Percentiles rank a stretch among this genome's conserved stretches.
These are phyloP conservation scores for Closterium sp. DNA, from an alignment of 139 green algal genomes.

Conservation along the genomic window DNA sequence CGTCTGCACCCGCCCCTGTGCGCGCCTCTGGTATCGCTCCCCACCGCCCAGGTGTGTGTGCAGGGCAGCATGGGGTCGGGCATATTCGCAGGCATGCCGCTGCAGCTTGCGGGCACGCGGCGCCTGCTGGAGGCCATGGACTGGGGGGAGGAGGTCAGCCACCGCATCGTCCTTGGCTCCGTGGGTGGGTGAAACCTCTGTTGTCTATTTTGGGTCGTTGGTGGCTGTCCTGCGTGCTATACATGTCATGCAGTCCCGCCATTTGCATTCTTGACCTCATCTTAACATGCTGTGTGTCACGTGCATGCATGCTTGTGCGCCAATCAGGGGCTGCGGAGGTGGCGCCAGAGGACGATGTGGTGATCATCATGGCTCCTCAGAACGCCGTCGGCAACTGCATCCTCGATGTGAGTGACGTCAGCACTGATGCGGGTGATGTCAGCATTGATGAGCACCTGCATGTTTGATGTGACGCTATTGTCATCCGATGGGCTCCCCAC, in stretches of 20 bases:
- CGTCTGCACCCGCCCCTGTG: too few relatives aligned
- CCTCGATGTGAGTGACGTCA: conserved; percentile 45
- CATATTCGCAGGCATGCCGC: conserved; percentile 75
- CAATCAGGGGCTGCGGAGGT: conserved; percentile 40
- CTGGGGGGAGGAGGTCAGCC: conserved; percentile 66
- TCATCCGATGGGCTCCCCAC: too few relatives aligned
- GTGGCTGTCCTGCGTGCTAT: too few relatives aligned
- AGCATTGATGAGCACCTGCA: too few relatives aligned
- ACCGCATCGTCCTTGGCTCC: conserved; percentile 6
- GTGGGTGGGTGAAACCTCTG: conserved; percentile 32
- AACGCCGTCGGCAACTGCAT: conserved; percentile 75
- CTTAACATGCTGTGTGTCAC: neutral
- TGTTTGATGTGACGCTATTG: too few relatives aligned
- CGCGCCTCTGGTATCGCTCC: too few relatives aligned
- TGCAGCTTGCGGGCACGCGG: conserved; percentile 63
- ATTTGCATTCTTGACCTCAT: too few relatives aligned
- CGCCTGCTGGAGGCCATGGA: conserved; percentile 80
- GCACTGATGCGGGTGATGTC: neutral
- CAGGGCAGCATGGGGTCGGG: conserved; percentile 70
- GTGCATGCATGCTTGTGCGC: neutral
- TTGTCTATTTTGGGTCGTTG: too few relatives aligned
- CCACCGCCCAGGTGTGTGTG: conserved; percentile 49
- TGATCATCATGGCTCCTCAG: conserved; percentile 63
- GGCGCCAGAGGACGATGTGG: conserved; percentile 38
- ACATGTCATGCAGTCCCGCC: neutral